These are phyloP conservation scores for Pneumocystis canis DNA, from an alignment of 1,139 yeast genomes.

Conservation along the genomic window DNA sequence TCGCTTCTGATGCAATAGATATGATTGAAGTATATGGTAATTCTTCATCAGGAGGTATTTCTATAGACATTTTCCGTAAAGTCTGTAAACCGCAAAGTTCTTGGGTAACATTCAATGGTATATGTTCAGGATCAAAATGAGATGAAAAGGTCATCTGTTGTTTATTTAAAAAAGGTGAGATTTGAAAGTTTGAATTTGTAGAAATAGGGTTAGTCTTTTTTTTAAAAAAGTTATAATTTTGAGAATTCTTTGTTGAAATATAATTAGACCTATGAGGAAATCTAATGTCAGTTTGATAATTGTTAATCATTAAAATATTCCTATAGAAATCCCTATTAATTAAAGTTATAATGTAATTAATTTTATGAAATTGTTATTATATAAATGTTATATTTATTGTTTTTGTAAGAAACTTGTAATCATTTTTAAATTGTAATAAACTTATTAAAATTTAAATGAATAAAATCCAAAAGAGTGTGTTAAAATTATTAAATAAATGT, in stretches of 20 bases:
- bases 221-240: neutral
- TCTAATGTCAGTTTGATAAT: neutral
- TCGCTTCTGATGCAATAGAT: neutral
- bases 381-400: neutral
- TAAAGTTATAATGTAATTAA: too few relatives aligned
- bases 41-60: neutral
- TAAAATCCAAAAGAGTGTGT: too few relatives aligned
- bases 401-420: neutral
- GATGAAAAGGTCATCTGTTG: neutral
- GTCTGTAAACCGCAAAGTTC: neutral
- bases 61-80: neutral
- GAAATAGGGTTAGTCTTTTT: neutral
- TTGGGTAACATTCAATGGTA: neutral
- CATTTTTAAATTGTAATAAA: too few relatives aligned
- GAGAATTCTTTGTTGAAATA: neutral
- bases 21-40: neutral
- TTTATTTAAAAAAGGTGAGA: neutral
- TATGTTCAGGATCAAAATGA: neutral
- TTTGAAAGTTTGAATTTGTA: neutral
- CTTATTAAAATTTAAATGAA: too few relatives aligned
- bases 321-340: neutral
- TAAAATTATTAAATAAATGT: too few relatives aligned
- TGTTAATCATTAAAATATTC: neutral
- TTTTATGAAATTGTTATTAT: neutral
- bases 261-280: neutral